Percentiles rank a stretch among this genome's conserved stretches.
Conservation (phyloP, 192 early-diverging fungal species). For the Coemansia sp. region DNA sequence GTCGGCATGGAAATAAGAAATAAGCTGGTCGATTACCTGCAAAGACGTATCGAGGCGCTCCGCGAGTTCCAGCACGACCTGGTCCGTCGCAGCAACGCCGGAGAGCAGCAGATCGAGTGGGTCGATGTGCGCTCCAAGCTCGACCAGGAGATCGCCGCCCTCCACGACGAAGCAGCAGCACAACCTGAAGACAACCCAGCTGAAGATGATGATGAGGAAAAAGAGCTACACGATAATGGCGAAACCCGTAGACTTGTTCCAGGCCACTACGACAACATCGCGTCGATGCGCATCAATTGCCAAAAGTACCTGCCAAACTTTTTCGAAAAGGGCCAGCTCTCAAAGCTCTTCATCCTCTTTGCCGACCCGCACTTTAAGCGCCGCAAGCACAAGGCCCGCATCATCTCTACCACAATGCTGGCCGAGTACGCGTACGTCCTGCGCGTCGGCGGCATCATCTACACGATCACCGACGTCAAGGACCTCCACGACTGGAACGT, state of each 20-base stretch:
- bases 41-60: conserved; percentile 83
- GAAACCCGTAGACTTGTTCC: conserved; percentile 53
- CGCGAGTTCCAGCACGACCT: conserved; percentile 60
- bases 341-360: conserved; percentile 97
- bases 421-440: conserved; percentile 98
- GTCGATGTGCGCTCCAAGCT: conserved; percentile 55
- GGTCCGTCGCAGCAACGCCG: conserved; percentile 2
- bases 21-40: conserved; percentile 92
- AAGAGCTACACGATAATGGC: conserved; percentile 52
- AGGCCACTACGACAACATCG: conserved; percentile 91
- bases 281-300: conserved; percentile 96
- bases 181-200: not conserved
- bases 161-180: conserved; percentile 6
- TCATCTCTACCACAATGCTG: conserved; percentile 84
- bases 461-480: conserved; percentile 93
- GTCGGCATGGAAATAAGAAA: conserved; percentile 99
- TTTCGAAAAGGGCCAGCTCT: conserved; percentile 92
- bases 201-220: not conserved
- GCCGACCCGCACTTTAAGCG: conserved; percentile 99
- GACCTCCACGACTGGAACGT: conserved; percentile 96
- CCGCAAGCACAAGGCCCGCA: conserved; percentile 96
- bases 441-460: conserved; percentile 84
- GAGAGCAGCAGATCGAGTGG: conserved; percentile 22
- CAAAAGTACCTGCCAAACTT: conserved; percentile 99
- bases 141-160: conserved; percentile 26